Percentiles rank a stretch among this genome's conserved stretches.
These are phyloP conservation scores for Annulohypoxylon moriforme DNA, from an alignment of 495 filamentous ascomycete genomes.

Conservation along the genomic window DNA sequence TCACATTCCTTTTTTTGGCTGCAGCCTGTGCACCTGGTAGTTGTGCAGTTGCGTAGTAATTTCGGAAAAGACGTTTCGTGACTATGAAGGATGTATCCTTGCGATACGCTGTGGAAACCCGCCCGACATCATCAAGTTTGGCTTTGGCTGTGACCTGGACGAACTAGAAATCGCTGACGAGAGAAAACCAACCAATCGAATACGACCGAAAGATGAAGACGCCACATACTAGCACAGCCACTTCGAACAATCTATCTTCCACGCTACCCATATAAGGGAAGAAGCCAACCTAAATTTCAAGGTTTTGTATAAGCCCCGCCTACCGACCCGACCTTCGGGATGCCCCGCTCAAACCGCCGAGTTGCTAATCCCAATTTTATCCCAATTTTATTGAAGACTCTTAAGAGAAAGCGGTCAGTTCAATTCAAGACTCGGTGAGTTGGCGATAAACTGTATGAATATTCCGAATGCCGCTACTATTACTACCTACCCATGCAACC, in stretches of 20 bases:
- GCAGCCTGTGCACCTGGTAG: not conserved
- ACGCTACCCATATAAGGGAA: constrained; percentile 3
- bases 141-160: constrained; percentile 19
- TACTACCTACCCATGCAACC: not conserved
- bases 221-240: constrained; percentile 34
- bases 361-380: constrained; percentile 39
- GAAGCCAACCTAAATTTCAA: not conserved
- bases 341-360: constrained; percentile 22
- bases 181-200: constrained; percentile 28
- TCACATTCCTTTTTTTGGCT: not conserved
- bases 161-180: not conserved
- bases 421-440: constrained; percentile 25
- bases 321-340: constrained; percentile 12
- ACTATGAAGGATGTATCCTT: constrained; percentile 26
- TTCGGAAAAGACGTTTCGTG: constrained; percentile 31
- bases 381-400: constrained; percentile 30
- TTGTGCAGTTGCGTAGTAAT: constrained; percentile 26
- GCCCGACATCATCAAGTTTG: constrained; percentile 38
- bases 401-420: constrained; percentile 33
- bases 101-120: constrained; percentile 24
- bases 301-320: constrained; percentile 9
- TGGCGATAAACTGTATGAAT: not conserved
- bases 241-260: constrained; percentile 11
- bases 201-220: constrained; percentile 18
- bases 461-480: not conserved